These are phyloP conservation scores for Ruellia speciosa DNA, from an alignment of 305 asterid species.

Conservation along the genomic window DNA sequence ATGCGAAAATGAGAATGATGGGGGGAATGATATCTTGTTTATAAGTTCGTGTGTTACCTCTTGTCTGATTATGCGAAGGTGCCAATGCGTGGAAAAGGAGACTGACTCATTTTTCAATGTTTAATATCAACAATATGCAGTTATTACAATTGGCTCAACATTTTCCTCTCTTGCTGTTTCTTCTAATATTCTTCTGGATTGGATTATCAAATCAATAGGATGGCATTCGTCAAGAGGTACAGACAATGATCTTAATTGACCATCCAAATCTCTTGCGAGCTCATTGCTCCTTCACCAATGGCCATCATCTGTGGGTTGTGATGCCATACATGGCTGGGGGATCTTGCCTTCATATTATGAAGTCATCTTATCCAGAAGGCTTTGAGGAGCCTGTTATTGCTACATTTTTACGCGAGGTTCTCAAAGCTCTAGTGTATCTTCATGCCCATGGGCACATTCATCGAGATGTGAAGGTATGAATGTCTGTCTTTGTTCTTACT, in stretches of 20 bases:
- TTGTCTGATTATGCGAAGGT: background rate
- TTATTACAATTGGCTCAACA: constrained; percentile 4
- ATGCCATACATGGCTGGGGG: constrained; percentile 98
- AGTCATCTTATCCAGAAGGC: constrained; percentile 82
- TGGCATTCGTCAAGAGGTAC: constrained; percentile 86
- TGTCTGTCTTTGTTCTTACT: constrained; percentile 16
- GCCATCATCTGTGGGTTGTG: constrained; percentile 86
- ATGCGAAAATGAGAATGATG: background rate
- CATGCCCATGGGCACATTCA: constrained; percentile 89
- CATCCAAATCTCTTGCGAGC: constrained; percentile 89
- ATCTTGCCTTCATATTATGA: constrained; percentile 93
- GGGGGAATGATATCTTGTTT: background rate
- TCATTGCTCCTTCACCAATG: constrained; percentile 80
- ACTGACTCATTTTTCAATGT: constrained; percentile 16
- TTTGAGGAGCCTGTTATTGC: constrained; percentile 97
- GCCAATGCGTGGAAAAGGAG: constrained; percentile 15
- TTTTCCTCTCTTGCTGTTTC: constrained; percentile 1
- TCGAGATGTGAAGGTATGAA: constrained; percentile 87
- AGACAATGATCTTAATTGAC: constrained; percentile 80
- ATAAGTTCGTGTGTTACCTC: background rate
- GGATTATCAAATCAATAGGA: constrained; percentile 47
- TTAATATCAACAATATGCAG: background rate
- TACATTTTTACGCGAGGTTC: constrained; percentile 74
- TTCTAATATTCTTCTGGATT: constrained; percentile 7
- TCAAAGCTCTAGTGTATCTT: constrained; percentile 91